Evolutionary conservation across 371 early-diverging fungal species (phyloP).

Genomic region (Mucor velutinosus): DNA sequence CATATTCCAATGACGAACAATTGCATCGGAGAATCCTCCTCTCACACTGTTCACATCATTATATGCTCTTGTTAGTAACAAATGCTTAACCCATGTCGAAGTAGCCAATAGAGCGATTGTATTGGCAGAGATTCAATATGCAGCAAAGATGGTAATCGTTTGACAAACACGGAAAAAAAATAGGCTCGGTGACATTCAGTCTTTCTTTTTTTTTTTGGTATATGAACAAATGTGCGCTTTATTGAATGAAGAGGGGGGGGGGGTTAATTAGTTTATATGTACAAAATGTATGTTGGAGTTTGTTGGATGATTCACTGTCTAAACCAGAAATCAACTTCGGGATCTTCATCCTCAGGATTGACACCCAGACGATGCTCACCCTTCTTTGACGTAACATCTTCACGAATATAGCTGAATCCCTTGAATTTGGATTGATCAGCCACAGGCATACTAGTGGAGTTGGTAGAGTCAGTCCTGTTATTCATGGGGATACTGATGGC

Average conservation of each 20-base stretch:
- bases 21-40: background rate
- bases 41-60: background rate
- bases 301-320: slow-evolving; percentile 3
- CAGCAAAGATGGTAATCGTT: background rate
- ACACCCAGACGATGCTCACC: slow-evolving; percentile 9
- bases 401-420: slow-evolving; percentile 40
- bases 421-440: slow-evolving; percentile 36
- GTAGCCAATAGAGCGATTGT: background rate
- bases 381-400: slow-evolving; percentile 6
- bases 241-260: background rate
- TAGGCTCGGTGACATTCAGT: background rate
- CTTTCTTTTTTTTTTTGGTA: background rate
- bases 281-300: background rate
- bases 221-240: background rate
- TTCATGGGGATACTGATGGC: slow-evolving; percentile 1
- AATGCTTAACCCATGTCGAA: background rate
- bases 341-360: slow-evolving; percentile 19
- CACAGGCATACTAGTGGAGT: slow-evolving; percentile 10
- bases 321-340: slow-evolving; percentile 21
- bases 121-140: background rate
- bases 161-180: background rate
- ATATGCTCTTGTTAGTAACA: background rate
- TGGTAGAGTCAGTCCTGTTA: background rate
- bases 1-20: background rate
- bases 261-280: background rate